phyloP scores from a whole-genome alignment of 83 land plant species.

The Picea abies region DNA sequence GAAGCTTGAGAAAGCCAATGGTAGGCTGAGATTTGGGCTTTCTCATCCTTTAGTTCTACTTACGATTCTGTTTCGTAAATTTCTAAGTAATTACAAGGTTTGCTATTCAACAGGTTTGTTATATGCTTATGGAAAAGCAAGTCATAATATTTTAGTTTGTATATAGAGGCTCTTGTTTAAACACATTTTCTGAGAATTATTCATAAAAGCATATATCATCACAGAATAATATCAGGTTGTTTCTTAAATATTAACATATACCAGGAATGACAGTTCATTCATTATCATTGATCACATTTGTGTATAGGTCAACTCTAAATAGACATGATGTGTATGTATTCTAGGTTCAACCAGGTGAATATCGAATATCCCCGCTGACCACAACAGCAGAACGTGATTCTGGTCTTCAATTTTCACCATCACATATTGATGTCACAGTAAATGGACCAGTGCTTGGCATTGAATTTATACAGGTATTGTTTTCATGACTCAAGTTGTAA shows the following conservation, averaged over 20 bases:
- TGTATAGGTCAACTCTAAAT: neutral
- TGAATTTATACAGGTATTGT: slow-evolving; percentile 77
- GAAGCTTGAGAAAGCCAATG: neutral
- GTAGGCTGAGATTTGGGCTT: neutral
- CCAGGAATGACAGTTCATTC: neutral
- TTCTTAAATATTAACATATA: neutral
- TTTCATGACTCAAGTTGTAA: slow-evolving; percentile 3
- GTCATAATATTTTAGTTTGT: neutral
- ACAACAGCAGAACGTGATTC: slow-evolving; percentile 52
- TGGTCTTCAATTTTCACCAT: slow-evolving; percentile 75
- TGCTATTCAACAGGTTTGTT: neutral
- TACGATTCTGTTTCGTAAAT: neutral
- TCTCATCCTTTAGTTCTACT: neutral
- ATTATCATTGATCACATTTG: neutral
- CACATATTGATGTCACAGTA: slow-evolving; percentile 72
- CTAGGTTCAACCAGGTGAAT: slow-evolving; percentile 89
- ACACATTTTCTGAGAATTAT: neutral
- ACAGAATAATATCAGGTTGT: neutral
- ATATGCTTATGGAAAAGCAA: too few relatives aligned
- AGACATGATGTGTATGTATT: neutral
- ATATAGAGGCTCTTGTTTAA: neutral
- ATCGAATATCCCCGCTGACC: slow-evolving; percentile 78
- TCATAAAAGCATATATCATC: neutral
- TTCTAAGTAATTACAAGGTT: neutral
- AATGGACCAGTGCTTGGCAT: slow-evolving; percentile 64